Evolutionary conservation across 2,329 filamentous ascomycete genomes (phyloP).

Genomic region (Aspergillus pseudotamarii): DNA sequence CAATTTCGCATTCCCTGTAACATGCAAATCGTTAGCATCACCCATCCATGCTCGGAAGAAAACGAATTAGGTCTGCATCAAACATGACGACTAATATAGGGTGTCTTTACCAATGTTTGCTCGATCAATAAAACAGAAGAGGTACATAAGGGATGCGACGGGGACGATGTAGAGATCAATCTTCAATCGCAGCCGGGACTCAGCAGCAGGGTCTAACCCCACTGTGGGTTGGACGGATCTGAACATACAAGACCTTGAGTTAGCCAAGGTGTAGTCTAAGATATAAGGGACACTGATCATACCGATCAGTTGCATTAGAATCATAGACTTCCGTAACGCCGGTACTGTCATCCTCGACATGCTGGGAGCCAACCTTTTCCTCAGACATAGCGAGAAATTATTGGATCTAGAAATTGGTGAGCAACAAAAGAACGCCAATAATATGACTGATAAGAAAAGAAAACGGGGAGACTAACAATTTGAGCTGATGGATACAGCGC

Average conservation of each 20-base stretch:
- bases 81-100: background rate
- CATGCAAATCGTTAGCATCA: background rate
- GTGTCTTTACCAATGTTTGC: conserved; percentile 64
- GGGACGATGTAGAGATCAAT: conserved; percentile 57
- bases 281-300: background rate
- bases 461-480: background rate
- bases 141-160: conserved; percentile 66
- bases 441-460: too few relatives aligned
- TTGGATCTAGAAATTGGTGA: background rate
- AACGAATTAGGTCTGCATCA: background rate
- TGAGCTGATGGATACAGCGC: background rate
- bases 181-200: background rate
- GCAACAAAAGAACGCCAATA: background rate
- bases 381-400: background rate
- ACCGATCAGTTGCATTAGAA: background rate
- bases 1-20: conserved; percentile 66
- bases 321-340: background rate
- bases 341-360: background rate
- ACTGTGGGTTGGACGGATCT: background rate
- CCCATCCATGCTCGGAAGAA: background rate
- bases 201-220: background rate
- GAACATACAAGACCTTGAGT: background rate
- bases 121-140: conserved; percentile 76
- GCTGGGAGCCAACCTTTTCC: background rate
- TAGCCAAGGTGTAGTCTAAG: background rate